A percentile compares a stretch with the other conserved stretches of the same genome.
Evolutionary conservation across 345 rosid species (phyloP).

Genomic region (Excoecaria agallocha): DNA sequence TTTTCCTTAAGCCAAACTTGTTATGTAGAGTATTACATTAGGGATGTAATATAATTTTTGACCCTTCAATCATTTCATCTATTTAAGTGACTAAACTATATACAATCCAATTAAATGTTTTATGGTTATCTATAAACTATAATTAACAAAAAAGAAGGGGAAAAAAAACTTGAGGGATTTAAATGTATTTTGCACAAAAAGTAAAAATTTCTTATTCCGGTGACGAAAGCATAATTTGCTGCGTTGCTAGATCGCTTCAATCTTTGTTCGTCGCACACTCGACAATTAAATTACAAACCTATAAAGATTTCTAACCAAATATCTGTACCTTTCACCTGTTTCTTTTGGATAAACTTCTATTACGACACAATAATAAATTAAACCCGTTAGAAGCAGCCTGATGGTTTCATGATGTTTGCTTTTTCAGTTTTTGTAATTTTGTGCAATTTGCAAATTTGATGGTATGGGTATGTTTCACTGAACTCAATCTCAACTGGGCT

Average conservation of each 20-base stretch:
- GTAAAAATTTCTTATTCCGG: not conserved
- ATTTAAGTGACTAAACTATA: too few species aligned
- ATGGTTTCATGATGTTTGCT: not conserved
- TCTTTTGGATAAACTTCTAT: conserved; percentile 7
- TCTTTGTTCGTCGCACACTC: not conserved
- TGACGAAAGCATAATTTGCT: not conserved
- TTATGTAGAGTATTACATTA: too few species aligned
- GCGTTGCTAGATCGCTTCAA: not conserved
- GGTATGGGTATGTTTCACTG: conserved; percentile 11
- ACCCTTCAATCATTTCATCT: too few species aligned
- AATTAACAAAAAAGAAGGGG: too few species aligned
- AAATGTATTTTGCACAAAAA: too few species aligned
- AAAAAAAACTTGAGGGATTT: too few species aligned
- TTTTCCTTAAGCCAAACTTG: too few species aligned
- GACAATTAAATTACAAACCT: too few species aligned
- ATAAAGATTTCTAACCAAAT: too few species aligned
- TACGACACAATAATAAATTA: conserved; percentile 21
- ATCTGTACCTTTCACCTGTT: not conserved
- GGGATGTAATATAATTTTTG: too few species aligned
- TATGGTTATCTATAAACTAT: too few species aligned
- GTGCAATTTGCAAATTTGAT: conserved; percentile 19
- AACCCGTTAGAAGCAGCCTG: conserved; percentile 11
- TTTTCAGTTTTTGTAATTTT: not conserved
- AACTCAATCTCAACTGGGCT: conserved; percentile 22
- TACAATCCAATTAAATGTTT: too few species aligned